Evolutionary conservation across 768 basidiomycete genomes (phyloP), one percentile per base, ranked within the genome.

Genomic region (Pleurotus eryngii): DNA sequence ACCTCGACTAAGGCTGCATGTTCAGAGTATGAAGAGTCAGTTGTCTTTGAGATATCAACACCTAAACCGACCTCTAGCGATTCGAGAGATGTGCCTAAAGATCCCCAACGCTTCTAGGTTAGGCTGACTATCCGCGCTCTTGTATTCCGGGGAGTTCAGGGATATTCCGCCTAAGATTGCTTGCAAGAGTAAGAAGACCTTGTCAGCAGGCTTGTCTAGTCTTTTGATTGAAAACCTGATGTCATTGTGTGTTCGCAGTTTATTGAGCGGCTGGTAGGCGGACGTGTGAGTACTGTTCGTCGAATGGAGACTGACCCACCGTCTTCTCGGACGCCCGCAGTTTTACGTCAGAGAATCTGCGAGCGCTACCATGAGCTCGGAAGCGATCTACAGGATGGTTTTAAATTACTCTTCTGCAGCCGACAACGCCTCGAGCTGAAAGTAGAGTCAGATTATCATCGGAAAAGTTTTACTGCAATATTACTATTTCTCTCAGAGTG

Each of bases 101-200:
- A 96, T 75, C 1, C 77, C 69, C 49, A 83, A 70, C 0, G 86
- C 83, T 62, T 95, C 95, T 27, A 90, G 70, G 40, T 82, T 73
- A 27, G 87, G 84, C 67, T 90, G 87, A 54, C 84, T 87, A 59
- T 93, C 92, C 1, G 76, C 68, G 18, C 72, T 80, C 71, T 82
- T 92, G 67, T 85, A 91, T 57, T 94, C 91, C 2, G 82, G 71
- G 4, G 77, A 70, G 50, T 80, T 85, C 48, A 95, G 73, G 27
- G 87, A 83, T 59, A 95, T 81, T 2, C 87, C 84, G 14, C 83
- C 83, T 17, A 92, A 74, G 42, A 89, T 76, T 37, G 90, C 86
- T 89, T 96, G 94, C 4, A 93, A 83, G 42, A 94, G 73, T 5
- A 95, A 67, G 67, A 90, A 86, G 8, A 90, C 79, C 68, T 96